Evolutionary conservation across 805 yeast genomes (phyloP).

Genomic region (Yarrowia sp.): DNA sequence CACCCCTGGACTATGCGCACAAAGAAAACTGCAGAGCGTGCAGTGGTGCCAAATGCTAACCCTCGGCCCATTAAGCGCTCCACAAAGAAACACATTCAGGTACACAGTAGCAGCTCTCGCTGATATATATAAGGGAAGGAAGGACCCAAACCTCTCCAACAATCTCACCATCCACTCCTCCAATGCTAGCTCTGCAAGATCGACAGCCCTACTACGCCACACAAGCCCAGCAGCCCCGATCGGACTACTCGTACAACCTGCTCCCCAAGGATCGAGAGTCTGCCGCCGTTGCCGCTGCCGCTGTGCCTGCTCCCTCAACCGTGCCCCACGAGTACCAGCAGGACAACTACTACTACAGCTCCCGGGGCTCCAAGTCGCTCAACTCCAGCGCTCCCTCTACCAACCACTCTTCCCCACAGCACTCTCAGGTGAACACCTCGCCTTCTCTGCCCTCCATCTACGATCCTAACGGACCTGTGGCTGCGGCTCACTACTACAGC

Average conservation of each 20-base stretch:
- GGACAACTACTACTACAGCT: constrained; percentile 13
- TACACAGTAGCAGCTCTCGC: neutral
- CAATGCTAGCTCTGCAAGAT: constrained; percentile 24
- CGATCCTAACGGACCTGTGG: constrained; percentile 27
- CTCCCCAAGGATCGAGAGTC: constrained; percentile 17
- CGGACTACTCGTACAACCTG: constrained; percentile 20
- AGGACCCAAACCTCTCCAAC: neutral
- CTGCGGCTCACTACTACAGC: constrained; percentile 30
- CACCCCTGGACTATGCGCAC: neutral
- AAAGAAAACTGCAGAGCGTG: neutral
- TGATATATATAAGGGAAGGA: neutral
- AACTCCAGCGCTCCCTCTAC: constrained; percentile 4
- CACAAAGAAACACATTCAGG: constrained; percentile 8
- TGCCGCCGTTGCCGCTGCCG: neutral
- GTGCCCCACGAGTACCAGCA: constrained; percentile 19
- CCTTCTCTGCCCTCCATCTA: constrained; percentile 9
- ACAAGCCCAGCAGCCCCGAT: constrained; percentile 13
- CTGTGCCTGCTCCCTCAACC: neutral
- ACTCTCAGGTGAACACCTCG: constrained; percentile 4
- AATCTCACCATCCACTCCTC: neutral
- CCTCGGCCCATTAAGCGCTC: neutral
- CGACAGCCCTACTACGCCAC: constrained; percentile 23
- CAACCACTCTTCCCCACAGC: constrained; percentile 17
- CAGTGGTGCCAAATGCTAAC: neutral
- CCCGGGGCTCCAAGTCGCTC: neutral